phyloP scores from a whole-genome alignment of 2,329 filamentous ascomycete genomes.

The Colletotrichum cuscutae region DNA sequence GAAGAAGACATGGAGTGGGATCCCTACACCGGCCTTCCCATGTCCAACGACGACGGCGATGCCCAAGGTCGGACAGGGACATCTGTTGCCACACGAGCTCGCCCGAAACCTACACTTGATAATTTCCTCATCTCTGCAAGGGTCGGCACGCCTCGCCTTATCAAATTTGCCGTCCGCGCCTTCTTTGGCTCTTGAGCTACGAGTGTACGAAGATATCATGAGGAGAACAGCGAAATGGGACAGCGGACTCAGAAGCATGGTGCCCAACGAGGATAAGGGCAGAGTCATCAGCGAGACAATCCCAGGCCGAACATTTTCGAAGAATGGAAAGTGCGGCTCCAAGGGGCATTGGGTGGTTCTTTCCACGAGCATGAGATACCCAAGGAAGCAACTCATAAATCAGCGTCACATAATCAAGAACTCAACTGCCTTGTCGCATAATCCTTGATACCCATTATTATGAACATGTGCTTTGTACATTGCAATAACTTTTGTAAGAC shows the following conservation, averaged over 20 bases:
- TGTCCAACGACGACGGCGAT: not conserved
- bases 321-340: not conserved
- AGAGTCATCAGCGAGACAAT: not conserved
- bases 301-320: no score
- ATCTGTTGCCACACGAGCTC: not conserved
- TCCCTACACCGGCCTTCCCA: not conserved
- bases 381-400: not conserved
- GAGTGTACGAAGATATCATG: not conserved
- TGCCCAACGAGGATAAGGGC: not conserved
- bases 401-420: not conserved
- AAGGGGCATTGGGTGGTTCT: not conserved
- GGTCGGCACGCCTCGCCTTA: not conserved
- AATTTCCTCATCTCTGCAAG: not conserved
- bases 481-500: conserved; percentile 5
- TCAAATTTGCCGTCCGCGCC: not conserved
- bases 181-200: not conserved
- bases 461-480: conserved; percentile 7
- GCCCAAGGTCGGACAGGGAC: not conserved
- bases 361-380: not conserved
- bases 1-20: not conserved
- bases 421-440: not conserved
- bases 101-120: not conserved
- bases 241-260: not conserved
- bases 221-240: not conserved
- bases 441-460: not conserved